Base-by-base conservation (phyloP, 1,284 basidiomycete species). In the Apiotrichum laibachii region DNA sequence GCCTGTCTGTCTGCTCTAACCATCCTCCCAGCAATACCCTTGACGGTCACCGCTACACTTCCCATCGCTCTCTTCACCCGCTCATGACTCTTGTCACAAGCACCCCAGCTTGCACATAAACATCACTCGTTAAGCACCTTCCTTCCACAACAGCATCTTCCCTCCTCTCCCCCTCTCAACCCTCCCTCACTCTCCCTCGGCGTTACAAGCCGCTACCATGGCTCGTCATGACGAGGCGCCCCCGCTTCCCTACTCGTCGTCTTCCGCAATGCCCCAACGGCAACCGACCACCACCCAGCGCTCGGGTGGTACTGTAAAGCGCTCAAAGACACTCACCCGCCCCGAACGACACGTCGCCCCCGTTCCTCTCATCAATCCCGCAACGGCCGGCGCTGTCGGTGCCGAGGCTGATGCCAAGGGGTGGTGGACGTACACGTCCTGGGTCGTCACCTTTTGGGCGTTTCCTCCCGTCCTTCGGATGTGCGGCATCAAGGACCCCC, bases 311-410 rank as follows among this genome's bases (percentile, higher is more conserved):
- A 70, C 72, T 10, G 71, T 80, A 26, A 76, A 72, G 33, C 84
- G 93, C 61, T 89, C 89, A 72, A 97, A 96, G 82, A 99, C 95
- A 3, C 86, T 99, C 67, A 98, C 92, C 55, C 85, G 92, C 56
- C 96, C 95, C 67, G 95, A 99, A 81, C 87, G 95, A 59, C 85
- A 90, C 74, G 90, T 97, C 59, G 92, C 91, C 12, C 90, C 92
- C 43, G 88, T 90, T 15, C 95, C 96, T 1, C 86, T 99, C 69
- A 94, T 99, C 72, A 94, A 91, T 59, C 86, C 88, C 2, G 49
- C 50, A 42, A 44, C 49, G 42, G 59, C 53, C 19, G 33, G 65
- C 53, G 67, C 81, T 16, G 70, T 68, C 43, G 72, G 82, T 57
- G 67, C 82, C n/a, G 69, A 80, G 50, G 26, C 39, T 11, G 67